Percentiles rank a stretch among this genome's conserved stretches.
These are phyloP conservation scores for Pleurotus sapidus DNA, from an alignment of 768 basidiomycete genomes.

Conservation along the genomic window DNA sequence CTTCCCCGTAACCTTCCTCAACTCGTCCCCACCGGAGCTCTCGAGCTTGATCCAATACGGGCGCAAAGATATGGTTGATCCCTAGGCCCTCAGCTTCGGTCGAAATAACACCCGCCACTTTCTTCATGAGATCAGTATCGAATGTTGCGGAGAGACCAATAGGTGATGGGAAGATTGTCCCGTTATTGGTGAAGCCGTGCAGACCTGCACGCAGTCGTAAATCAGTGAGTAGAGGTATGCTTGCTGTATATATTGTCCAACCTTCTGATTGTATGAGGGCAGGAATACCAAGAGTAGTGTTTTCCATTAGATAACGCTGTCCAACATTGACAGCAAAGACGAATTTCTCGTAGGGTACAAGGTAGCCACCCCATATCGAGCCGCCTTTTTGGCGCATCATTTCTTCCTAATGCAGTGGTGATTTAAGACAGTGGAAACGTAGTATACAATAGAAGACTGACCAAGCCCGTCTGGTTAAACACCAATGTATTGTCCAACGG, in stretches of 20 bases:
- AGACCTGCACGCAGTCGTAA: constrained; percentile 38
- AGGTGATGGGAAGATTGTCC: constrained; percentile 69
- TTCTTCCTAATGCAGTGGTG: constrained; percentile 32
- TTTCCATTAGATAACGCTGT: constrained; percentile 65
- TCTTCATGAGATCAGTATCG: constrained; percentile 46
- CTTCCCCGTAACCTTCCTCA: constrained; percentile 68
- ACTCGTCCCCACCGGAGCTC: constrained; percentile 72
- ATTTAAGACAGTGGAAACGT: not conserved
- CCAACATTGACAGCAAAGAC: constrained; percentile 54
- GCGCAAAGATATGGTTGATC: constrained; percentile 61
- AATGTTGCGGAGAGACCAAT: constrained; percentile 66
- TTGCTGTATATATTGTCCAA: constrained; percentile 9
- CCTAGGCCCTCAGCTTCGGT: constrained; percentile 65
- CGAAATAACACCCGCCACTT: constrained; percentile 49
- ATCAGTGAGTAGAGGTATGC: not conserved
- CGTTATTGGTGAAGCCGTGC: constrained; percentile 69
- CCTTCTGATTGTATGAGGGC: constrained; percentile 63
- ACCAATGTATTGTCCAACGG: constrained; percentile 58
- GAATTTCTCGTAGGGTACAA: constrained; percentile 59
- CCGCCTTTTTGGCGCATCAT: constrained; percentile 58
- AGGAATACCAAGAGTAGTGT: constrained; percentile 70
- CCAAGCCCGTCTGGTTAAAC: constrained; percentile 58
- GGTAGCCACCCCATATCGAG: constrained; percentile 65
- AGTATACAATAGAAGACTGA: constrained; percentile 15
- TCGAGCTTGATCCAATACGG: constrained; percentile 63